Conservation (phyloP, 805 yeast species). For the Pichia sporocuriosa region DNA sequence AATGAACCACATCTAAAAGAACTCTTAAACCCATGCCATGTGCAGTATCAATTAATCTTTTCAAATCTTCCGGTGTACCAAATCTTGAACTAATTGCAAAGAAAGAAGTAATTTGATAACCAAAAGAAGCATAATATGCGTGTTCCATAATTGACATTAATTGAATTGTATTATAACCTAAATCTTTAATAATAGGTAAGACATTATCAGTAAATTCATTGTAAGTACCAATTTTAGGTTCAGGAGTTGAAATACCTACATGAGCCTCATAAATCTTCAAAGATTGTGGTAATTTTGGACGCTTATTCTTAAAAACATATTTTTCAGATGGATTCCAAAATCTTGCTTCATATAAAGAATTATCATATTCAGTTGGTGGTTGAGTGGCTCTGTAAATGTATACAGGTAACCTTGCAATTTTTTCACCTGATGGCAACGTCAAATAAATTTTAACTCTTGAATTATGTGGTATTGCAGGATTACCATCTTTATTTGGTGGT, state of each 20-base stretch:
- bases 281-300: constrained; percentile 54
- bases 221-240: constrained; percentile 78
- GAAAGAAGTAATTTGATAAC: constrained; percentile 93
- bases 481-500: constrained; percentile 44
- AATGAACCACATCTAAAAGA: constrained; percentile 86
- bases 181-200: constrained; percentile 74
- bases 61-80: constrained; percentile 93
- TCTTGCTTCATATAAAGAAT: constrained; percentile 67
- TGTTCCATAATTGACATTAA: constrained; percentile 99
- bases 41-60: constrained; percentile 85
- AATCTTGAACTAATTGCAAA: constrained; percentile 85
- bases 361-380: constrained; percentile 46
- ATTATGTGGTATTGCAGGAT: constrained; percentile 71
- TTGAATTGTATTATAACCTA: constrained; percentile 91
- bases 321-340: constrained; percentile 76
- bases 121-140: constrained; percentile 96
- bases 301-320: constrained; percentile 53
- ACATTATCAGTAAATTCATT: constrained; percentile 74
- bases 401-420: constrained; percentile 78
- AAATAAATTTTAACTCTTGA: constrained; percentile 69
- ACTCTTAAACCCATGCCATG: constrained; percentile 84
- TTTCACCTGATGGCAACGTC: constrained; percentile 58
- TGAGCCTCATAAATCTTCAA: constrained; percentile 91
- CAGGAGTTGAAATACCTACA: constrained; percentile 88
- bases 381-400: constrained; percentile 83